phyloP scores from a whole-genome alignment of 1,284 basidiomycete species.

The Naganishia liquefaciens region DNA sequence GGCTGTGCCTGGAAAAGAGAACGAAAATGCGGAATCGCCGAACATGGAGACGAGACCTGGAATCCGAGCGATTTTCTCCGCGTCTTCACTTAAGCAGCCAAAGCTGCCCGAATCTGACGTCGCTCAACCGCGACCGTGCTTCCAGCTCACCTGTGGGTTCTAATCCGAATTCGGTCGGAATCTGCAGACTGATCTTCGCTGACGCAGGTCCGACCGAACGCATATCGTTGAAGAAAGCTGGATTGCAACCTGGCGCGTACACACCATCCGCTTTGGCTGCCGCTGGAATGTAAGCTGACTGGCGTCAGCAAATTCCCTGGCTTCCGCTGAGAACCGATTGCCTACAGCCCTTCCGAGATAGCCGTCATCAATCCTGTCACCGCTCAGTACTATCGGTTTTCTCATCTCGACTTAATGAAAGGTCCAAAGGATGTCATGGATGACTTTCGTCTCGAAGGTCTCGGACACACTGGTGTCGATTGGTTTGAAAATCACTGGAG shows the following conservation, averaged over 20 bases:
- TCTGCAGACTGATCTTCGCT: neutral
- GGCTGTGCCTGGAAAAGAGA: constrained; percentile 10
- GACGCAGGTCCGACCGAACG: constrained; percentile 10
- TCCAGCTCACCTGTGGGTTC: constrained; percentile 10
- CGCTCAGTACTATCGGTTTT: constrained; percentile 69
- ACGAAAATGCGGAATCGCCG: constrained; percentile 2
- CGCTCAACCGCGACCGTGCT: neutral
- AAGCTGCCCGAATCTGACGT: neutral
- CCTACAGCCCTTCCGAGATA: constrained; percentile 58
- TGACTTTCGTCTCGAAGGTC: constrained; percentile 40
- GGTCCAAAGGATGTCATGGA: constrained; percentile 38
- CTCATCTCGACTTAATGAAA: constrained; percentile 45
- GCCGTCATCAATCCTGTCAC: constrained; percentile 60
- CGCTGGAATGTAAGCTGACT: constrained; percentile 18
- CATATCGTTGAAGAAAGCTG: constrained; percentile 23
- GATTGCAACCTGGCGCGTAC: constrained; percentile 10
- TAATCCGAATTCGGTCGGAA: neutral
- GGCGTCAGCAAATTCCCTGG: neutral
- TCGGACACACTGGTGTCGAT: constrained; percentile 41
- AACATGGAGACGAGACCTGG: neutral
- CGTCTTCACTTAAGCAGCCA: neutral
- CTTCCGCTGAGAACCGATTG: too few species aligned
- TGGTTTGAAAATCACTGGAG: constrained; percentile 94
- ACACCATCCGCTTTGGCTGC: neutral
- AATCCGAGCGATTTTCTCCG: constrained; percentile 17